These are phyloP conservation scores for Solanum pimpinellifolium DNA, from an alignment of 257 asterid genomes.

Conservation along the genomic window DNA sequence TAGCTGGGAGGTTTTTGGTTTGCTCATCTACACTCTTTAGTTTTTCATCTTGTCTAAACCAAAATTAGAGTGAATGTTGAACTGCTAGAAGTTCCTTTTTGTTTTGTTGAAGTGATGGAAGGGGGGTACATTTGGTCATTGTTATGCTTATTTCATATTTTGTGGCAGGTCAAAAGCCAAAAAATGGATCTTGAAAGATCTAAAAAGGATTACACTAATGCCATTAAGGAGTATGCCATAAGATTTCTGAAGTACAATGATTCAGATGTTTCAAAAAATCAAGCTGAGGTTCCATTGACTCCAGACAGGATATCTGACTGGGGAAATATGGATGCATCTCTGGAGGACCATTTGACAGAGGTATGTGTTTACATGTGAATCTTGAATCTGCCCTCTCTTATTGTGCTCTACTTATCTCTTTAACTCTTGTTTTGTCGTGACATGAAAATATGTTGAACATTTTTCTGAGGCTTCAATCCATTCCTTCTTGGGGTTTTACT, in stretches of 20 bases:
- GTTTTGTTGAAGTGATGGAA: background rate
- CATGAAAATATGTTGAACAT: background rate
- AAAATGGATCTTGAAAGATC: constrained; percentile 32
- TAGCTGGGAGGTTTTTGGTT: background rate
- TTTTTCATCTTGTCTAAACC: background rate
- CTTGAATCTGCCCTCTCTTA: background rate
- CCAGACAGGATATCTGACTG: constrained; percentile 46
- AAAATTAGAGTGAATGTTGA: background rate
- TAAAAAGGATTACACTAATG: constrained; percentile 24
- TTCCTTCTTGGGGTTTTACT: background rate
- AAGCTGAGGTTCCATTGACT: constrained; percentile 47
- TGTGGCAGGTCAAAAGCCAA: constrained; percentile 45
- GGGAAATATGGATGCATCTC: constrained; percentile 38
- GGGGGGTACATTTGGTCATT: background rate
- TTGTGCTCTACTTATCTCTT: constrained; percentile 1
- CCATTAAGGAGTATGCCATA: constrained; percentile 61
- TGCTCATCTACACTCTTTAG: background rate
- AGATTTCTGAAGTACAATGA: constrained; percentile 42
- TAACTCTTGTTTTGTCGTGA: background rate
- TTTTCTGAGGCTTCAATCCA: background rate
- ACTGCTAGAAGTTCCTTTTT: background rate
- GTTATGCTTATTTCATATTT: background rate
- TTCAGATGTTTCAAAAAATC: constrained; percentile 16
- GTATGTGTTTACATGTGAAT: constrained; percentile 16
- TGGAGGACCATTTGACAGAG: constrained; percentile 56